These are phyloP conservation scores for Plasmodium relictum DNA, from an alignment of 169 alveolate genomes.

Conservation along the genomic window DNA sequence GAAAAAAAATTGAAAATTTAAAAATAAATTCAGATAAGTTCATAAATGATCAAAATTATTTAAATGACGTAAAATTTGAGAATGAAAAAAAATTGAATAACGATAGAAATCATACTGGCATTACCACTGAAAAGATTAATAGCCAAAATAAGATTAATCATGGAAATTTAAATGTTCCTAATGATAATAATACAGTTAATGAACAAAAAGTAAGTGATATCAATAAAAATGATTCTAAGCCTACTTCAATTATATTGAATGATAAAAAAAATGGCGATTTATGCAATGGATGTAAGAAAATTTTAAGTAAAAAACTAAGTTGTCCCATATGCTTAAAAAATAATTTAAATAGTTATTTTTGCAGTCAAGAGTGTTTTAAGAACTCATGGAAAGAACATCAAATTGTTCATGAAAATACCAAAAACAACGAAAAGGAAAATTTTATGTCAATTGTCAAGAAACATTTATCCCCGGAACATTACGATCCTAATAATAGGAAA, in stretches of 20 bases:
- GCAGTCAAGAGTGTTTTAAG: slow-evolving; percentile 96
- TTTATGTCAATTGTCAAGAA: slow-evolving; percentile 13
- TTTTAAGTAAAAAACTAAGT: slow-evolving; percentile 78
- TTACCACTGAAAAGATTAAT: neutral
- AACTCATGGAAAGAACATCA: slow-evolving; percentile 94
- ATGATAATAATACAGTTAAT: neutral
- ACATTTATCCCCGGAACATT: slow-evolving; percentile 27
- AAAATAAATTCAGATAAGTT: neutral
- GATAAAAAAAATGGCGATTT: slow-evolving; percentile 2
- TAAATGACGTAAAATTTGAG: neutral
- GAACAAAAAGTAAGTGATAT: neutral
- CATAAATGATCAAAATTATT: slow-evolving; percentile 1
- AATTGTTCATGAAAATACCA: slow-evolving; percentile 88
- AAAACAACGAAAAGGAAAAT: slow-evolving; percentile 20
- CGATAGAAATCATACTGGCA: neutral
- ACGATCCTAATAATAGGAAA: slow-evolving; percentile 28
- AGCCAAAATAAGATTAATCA: neutral
- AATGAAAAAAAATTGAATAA: neutral
- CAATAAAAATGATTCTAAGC: neutral
- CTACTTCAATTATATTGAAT: neutral
- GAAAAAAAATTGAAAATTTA: slow-evolving; percentile 10
- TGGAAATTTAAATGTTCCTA: too few species aligned
- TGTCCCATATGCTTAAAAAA: slow-evolving; percentile 83
- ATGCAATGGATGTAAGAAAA: slow-evolving; percentile 81
- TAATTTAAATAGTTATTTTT: slow-evolving; percentile 90